These are phyloP conservation scores for Dalbergia cultrata DNA, from an alignment of 306 rosid species.

Conservation along the genomic window DNA sequence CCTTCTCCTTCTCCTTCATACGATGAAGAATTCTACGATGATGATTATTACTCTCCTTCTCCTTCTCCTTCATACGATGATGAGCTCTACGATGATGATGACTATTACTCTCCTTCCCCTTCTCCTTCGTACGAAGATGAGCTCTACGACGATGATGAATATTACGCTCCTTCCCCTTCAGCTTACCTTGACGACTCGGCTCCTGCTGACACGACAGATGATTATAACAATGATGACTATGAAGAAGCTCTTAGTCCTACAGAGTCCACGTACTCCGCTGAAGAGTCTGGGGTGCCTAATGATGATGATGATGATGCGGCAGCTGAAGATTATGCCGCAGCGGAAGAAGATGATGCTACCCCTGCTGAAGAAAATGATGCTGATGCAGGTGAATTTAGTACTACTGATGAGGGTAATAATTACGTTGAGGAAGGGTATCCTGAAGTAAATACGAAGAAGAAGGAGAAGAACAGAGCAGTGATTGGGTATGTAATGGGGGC, in stretches of 20 bases:
- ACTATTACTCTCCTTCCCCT: neutral
- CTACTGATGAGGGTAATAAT: neutral
- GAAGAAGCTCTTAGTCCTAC: conserved; percentile 29
- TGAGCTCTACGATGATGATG: too few species aligned
- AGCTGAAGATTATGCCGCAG: neutral
- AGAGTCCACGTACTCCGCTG: neutral
- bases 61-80: neutral
- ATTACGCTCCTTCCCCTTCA: neutral
- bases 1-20: neutral
- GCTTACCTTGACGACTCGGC: conserved; percentile 5
- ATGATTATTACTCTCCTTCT: neutral
- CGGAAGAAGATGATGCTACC: neutral
- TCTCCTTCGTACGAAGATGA: neutral
- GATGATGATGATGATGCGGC: neutral
- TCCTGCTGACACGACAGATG: conserved; percentile 36
- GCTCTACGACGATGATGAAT: neutral
- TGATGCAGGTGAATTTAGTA: neutral
- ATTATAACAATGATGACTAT: too few species aligned
- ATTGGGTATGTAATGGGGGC: conserved; percentile 17
- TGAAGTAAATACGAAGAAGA: neutral
- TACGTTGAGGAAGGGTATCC: neutral
- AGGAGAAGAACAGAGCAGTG: neutral
- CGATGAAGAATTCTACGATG: neutral
- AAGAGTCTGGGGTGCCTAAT: too few species aligned
- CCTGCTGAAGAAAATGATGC: neutral